Percentiles rank a stretch among this genome's conserved stretches.
Evolutionary conservation across 2,329 filamentous ascomycete species (phyloP).

Genomic region (Westerdykella ornata): DNA sequence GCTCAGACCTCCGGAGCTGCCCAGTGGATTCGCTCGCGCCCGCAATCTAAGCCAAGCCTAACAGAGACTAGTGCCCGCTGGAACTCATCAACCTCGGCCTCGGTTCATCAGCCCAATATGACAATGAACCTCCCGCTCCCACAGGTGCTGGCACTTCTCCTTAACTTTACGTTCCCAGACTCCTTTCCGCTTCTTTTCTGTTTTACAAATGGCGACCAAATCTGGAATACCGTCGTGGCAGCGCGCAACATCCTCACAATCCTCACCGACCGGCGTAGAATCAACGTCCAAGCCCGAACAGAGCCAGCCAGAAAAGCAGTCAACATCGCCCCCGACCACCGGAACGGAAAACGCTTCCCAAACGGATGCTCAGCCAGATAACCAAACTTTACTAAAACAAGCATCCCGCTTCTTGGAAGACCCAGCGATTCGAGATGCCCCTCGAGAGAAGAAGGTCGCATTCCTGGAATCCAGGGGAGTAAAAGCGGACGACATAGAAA

Average conservation of each 20-base stretch:
- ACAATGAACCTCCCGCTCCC: background rate
- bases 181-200: conserved; percentile 1
- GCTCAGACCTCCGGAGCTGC: too few species aligned
- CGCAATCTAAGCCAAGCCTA: too few species aligned
- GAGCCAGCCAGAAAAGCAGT: background rate
- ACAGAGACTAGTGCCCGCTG: too few species aligned
- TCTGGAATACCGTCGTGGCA: conserved; percentile 34
- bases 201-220: conserved; percentile 8
- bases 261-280: conserved; percentile 9
- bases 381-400: conserved; percentile 50
- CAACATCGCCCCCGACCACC: conserved; percentile 1
- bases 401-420: conserved; percentile 72
- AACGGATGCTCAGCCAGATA: conserved; percentile 4
- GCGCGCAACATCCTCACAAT: conserved; percentile 13
- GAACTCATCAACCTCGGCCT: conserved; percentile 1
- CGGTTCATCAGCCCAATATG: conserved; percentile 2
- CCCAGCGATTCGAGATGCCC: conserved; percentile 61
- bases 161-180: background rate
- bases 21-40: too few species aligned
- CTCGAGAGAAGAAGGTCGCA: conserved; percentile 63
- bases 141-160: background rate
- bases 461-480: conserved; percentile 77
- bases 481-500: conserved; percentile 58
- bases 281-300: conserved; percentile 5
- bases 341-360: conserved; percentile 3